Conservation (phyloP, 805 yeast species). For the Candida nitratophila region DNA sequence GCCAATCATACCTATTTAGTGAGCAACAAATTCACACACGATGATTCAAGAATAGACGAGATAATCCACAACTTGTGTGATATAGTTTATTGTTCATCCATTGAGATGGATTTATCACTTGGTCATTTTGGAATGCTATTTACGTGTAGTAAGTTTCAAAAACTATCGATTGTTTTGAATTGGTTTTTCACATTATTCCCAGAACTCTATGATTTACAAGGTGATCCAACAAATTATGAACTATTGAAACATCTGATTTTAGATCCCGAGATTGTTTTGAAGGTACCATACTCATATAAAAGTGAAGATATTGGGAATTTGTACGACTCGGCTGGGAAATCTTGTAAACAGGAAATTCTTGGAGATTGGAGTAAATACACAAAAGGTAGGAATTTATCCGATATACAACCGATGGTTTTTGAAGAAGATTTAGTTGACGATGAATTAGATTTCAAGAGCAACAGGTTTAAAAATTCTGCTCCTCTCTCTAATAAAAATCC, state of each 20-base stretch:
- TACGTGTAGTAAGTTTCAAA: conserved; percentile 31
- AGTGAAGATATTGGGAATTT: conserved; percentile 9
- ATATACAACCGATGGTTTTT: conserved; percentile 2
- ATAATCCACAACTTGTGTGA: conserved; percentile 26
- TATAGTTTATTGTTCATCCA: conserved; percentile 31
- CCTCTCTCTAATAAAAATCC: not conserved
- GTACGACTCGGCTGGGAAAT: not conserved
- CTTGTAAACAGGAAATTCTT: conserved; percentile 16
- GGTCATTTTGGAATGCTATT: conserved; percentile 39
- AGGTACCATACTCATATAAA: too few species aligned
- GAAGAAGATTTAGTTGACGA: conserved; percentile 11
- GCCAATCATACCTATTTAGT: conserved; percentile 12
- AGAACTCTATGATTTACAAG: conserved; percentile 7
- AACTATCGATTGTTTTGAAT: conserved; percentile 34
- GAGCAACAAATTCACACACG: conserved; percentile 7
- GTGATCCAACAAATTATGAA: conserved; percentile 4
- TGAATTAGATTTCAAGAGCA: conserved; percentile 4
- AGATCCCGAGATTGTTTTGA: not conserved
- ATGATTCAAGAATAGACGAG: not conserved
- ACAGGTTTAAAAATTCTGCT: not conserved
- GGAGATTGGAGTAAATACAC: conserved; percentile 19
- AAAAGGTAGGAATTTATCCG: conserved; percentile 10
- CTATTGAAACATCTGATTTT: not conserved
- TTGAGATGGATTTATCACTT: conserved; percentile 25
- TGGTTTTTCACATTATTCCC: conserved; percentile 22